These are phyloP conservation scores for Iodosphaeria phyllophila DNA, from an alignment of 2,329 filamentous ascomycete species.

Conservation along the genomic window DNA sequence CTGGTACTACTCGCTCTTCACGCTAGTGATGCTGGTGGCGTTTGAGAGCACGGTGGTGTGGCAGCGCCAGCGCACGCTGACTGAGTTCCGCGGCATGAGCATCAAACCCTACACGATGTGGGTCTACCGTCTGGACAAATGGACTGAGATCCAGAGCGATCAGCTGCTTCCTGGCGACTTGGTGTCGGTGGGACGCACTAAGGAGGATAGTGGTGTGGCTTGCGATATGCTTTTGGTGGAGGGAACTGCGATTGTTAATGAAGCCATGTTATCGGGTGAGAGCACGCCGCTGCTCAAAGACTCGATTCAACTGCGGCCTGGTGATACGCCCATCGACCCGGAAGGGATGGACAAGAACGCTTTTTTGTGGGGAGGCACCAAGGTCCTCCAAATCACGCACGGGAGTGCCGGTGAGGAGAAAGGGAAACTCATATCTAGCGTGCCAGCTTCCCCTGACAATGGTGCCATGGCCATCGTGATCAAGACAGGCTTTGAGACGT, in stretches of 20 bases:
- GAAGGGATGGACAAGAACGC: slow-evolving; percentile 93
- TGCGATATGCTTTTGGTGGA: slow-evolving; percentile 95
- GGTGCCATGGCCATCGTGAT: slow-evolving; percentile 86
- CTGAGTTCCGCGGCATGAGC: slow-evolving; percentile 96
- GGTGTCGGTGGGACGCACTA: slow-evolving; percentile 79
- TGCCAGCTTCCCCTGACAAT: slow-evolving; percentile 74
- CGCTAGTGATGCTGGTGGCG: slow-evolving; percentile 90
- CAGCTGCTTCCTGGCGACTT: slow-evolving; percentile 84
- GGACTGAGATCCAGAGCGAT: slow-evolving; percentile 79
- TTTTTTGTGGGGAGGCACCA: slow-evolving; percentile 93
- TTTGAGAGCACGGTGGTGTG: slow-evolving; percentile 99
- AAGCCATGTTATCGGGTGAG: slow-evolving; percentile 97
- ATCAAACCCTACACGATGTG: slow-evolving; percentile 96
- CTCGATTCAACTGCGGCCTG: slow-evolving; percentile 76
- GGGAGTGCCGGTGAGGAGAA: slow-evolving; percentile 60
- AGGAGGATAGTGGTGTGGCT: slow-evolving; percentile 90
- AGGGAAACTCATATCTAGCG: slow-evolving; percentile 53
- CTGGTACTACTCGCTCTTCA: slow-evolving; percentile 99
- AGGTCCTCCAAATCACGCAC: slow-evolving; percentile 89
- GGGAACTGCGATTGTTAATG: slow-evolving; percentile 92
- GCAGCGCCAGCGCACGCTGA: slow-evolving; percentile 91
- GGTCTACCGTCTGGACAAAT: slow-evolving; percentile 74
- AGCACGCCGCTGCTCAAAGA: slow-evolving; percentile 95
- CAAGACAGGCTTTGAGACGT: slow-evolving; percentile 97
- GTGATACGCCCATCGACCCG: slow-evolving; percentile 61